These are phyloP conservation scores for Pelargonium nanum DNA, from an alignment of 345 rosid species.

Conservation along the genomic window DNA sequence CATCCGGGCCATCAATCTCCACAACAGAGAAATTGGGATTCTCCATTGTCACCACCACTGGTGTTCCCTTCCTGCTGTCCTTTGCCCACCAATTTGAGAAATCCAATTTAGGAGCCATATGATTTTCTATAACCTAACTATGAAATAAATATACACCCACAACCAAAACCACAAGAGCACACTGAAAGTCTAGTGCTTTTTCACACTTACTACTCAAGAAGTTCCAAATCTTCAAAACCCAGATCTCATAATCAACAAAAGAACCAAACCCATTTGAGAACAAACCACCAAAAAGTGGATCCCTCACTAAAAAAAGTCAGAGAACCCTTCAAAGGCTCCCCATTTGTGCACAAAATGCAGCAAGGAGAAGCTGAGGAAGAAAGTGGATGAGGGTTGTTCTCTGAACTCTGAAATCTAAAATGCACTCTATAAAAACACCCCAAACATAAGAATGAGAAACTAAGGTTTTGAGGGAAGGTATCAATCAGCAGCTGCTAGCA, in stretches of 20 bases:
- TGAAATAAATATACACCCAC: neutral
- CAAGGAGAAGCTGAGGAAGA: neutral
- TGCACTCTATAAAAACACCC: neutral
- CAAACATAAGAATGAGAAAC: slow-evolving; percentile 4
- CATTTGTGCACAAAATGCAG: neutral
- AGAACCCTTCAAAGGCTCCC: neutral
- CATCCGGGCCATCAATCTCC: slow-evolving; percentile 80
- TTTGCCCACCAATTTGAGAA: slow-evolving; percentile 67
- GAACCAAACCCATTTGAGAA: neutral
- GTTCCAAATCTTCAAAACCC: neutral
- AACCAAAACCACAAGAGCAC: neutral
- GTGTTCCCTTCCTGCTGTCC: slow-evolving; percentile 54
- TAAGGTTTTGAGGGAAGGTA: slow-evolving; percentile 9
- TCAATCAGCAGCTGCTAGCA: neutral
- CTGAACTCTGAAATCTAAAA: slow-evolving; percentile 2
- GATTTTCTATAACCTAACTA: neutral
- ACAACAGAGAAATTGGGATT: slow-evolving; percentile 72
- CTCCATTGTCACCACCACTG: slow-evolving; percentile 86
- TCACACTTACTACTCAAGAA: neutral
- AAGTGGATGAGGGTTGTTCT: neutral
- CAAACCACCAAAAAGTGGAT: neutral
- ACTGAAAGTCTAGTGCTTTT: neutral
- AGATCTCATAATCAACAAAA: slow-evolving; percentile 4
- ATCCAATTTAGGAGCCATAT: slow-evolving; percentile 64
- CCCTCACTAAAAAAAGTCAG: neutral